phyloP scores from a whole-genome alignment of 2,329 filamentous ascomycete species.

The Periglandula ipomoeae region DNA sequence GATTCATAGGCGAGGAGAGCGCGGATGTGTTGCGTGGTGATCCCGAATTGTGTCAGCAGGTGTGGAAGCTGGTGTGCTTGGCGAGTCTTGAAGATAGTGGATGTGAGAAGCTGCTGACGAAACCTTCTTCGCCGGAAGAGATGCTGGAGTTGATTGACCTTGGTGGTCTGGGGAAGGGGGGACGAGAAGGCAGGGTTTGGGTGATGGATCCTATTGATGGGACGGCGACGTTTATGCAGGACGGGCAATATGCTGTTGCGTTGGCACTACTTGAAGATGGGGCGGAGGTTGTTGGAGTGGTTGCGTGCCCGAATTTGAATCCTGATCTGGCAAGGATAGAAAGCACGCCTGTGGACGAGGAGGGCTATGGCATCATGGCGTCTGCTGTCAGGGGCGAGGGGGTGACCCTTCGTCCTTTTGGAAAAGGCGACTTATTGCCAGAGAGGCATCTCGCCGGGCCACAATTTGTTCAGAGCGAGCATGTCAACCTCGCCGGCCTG shows the following conservation, averaged over 20 bases:
- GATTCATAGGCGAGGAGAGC: conserved; percentile 47
- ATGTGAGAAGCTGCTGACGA: conserved; percentile 12
- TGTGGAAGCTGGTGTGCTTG: conserved; percentile 35
- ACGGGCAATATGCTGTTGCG: conserved; percentile 49
- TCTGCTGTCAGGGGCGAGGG: conserved; percentile 36
- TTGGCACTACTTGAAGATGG: conserved; percentile 42
- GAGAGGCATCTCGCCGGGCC: not conserved
- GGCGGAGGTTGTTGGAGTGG: conserved; percentile 38
- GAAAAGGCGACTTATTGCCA: not conserved
- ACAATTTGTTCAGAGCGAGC: not conserved
- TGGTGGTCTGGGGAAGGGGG: conserved; percentile 33
- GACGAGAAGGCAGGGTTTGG: conserved; percentile 36
- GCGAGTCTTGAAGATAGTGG: conserved; percentile 18
- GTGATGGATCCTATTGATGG: conserved; percentile 54
- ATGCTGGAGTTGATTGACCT: conserved; percentile 46
- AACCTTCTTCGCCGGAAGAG: conserved; percentile 30
- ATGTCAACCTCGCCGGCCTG: not conserved
- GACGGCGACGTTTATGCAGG: conserved; percentile 45
- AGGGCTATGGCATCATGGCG: conserved; percentile 17
- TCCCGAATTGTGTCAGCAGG: conserved; percentile 31
- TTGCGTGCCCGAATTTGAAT: conserved; percentile 34
- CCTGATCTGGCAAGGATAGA: not conserved
- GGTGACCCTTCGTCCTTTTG: not conserved
- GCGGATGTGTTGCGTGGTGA: conserved; percentile 37
- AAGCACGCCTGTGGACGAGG: not conserved